These are phyloP conservation scores for Nakazawaea peltata DNA, from an alignment of 805 yeast species.

Conservation along the genomic window DNA sequence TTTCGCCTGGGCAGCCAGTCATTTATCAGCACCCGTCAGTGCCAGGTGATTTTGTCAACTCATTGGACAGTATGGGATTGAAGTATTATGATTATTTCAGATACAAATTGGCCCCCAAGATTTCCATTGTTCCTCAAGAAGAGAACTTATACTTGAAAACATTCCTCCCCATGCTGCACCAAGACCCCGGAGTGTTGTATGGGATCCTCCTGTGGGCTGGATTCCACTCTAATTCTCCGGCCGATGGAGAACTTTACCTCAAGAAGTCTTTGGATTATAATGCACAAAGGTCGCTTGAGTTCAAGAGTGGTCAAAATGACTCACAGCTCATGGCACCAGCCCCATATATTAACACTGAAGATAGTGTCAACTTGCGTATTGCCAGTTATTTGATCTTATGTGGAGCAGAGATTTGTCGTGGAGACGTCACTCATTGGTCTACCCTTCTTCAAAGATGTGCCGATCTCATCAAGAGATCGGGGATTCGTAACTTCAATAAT, in stretches of 20 bases:
- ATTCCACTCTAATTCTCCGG: slow-evolving; percentile 25
- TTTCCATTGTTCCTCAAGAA: slow-evolving; percentile 40
- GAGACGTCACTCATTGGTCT: slow-evolving; percentile 75
- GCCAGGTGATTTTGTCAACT: slow-evolving; percentile 17
- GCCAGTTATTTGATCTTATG: slow-evolving; percentile 63
- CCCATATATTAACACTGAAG: too few species aligned
- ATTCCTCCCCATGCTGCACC: slow-evolving; percentile 47
- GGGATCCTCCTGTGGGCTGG: slow-evolving; percentile 51
- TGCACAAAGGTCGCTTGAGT: slow-evolving; percentile 14
- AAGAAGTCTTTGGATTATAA: slow-evolving; percentile 29
- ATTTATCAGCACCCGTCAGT: too few species aligned
- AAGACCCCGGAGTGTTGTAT: slow-evolving; percentile 41
- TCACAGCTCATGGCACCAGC: slow-evolving; percentile 14
- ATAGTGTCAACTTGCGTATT: slow-evolving; percentile 33
- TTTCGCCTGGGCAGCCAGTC: too few species aligned
- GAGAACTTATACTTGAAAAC: slow-evolving; percentile 45
- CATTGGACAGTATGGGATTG: slow-evolving; percentile 25
- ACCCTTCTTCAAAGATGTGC: slow-evolving; percentile 60
- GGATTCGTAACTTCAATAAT: slow-evolving; percentile 40
- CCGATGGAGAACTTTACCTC: slow-evolving; percentile 36
- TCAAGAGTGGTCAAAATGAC: neutral
- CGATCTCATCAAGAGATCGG: slow-evolving; percentile 47
- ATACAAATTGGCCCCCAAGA: slow-evolving; percentile 31
- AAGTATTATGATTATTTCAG: slow-evolving; percentile 41
- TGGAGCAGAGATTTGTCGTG: slow-evolving; percentile 78